These are phyloP conservation scores for Acanthamoeba divionensis DNA, from an alignment of 208 protist genomes.

Conservation along the genomic window DNA sequence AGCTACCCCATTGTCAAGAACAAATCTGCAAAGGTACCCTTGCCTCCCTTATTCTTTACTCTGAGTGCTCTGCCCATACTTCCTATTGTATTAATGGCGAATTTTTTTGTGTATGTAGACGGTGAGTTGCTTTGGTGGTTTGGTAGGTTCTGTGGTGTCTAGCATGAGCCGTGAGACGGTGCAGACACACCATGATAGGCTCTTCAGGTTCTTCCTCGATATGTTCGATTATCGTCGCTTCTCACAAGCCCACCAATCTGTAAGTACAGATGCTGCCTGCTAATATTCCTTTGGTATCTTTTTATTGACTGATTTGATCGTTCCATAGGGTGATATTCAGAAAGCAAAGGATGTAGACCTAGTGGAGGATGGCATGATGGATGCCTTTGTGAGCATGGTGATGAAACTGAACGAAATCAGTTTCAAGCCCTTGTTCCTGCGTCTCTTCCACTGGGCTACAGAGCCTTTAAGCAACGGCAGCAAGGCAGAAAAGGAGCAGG, in stretches of 20 bases:
- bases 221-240: slow-evolving; percentile 21
- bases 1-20: neutral
- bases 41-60: neutral
- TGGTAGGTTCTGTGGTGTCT: neutral
- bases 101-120: neutral
- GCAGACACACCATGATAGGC: neutral
- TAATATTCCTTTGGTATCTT: neutral
- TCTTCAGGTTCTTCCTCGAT: slow-evolving; percentile 53
- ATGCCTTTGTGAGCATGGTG: slow-evolving; percentile 60
- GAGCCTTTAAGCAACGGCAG: neutral
- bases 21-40: neutral
- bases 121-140: neutral
- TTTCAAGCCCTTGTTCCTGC: slow-evolving; percentile 71
- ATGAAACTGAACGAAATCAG: slow-evolving; percentile 71
- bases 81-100: too few relatives aligned
- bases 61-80: neutral
- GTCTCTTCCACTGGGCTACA: slow-evolving; percentile 56
- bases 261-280: neutral
- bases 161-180: neutral
- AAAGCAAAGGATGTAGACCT: slow-evolving; percentile 16
- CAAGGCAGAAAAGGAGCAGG: neutral
- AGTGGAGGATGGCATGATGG: slow-evolving; percentile 61
- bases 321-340: neutral
- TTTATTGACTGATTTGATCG: neutral
- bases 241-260: neutral